A percentile compares a stretch with the other conserved stretches of the same genome.
Conservation (phyloP, 805 yeast species). For the Candida corydali region DNA sequence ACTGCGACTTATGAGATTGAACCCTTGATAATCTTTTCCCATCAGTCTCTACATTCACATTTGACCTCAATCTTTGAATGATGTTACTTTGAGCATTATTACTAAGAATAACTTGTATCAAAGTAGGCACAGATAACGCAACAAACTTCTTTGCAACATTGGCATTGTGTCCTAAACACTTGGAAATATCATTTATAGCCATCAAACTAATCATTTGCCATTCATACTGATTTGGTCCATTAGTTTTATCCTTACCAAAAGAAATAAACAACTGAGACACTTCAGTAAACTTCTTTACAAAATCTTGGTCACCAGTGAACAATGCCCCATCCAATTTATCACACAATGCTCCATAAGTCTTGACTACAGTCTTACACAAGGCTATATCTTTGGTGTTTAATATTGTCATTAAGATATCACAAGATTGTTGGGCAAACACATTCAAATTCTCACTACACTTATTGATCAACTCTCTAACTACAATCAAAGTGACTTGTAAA, state of each 20-base stretch:
- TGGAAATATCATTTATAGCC: constrained; percentile 36
- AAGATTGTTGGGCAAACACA: constrained; percentile 68
- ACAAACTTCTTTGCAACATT: constrained; percentile 26
- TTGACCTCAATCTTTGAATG: constrained; percentile 19
- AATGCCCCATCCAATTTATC: constrained; percentile 55
- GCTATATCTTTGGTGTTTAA: constrained; percentile 56
- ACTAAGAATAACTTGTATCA: constrained; percentile 30
- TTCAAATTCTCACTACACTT: constrained; percentile 81
- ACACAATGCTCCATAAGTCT: constrained; percentile 43
- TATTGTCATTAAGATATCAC: constrained; percentile 53
- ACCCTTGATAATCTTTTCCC: constrained; percentile 23
- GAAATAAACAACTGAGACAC: constrained; percentile 21
- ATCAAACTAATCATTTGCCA: constrained; percentile 44
- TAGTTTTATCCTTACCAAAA: constrained; percentile 10
- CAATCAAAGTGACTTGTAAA: constrained; percentile 73
- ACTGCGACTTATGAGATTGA: constrained; percentile 19
- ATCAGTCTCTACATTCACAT: constrained; percentile 24
- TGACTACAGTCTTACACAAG: constrained; percentile 49
- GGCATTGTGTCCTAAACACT: constrained; percentile 32
- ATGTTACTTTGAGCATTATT: constrained; percentile 17
- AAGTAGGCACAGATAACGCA: constrained; percentile 31
- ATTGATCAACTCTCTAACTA: constrained; percentile 63
- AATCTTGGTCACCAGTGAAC: constrained; percentile 60
- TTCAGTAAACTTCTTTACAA: constrained; percentile 44
- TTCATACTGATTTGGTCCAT: constrained; percentile 32